Conservation (phyloP, 495 filamentous ascomycete genomes). For the Penicillium silybi region DNA sequence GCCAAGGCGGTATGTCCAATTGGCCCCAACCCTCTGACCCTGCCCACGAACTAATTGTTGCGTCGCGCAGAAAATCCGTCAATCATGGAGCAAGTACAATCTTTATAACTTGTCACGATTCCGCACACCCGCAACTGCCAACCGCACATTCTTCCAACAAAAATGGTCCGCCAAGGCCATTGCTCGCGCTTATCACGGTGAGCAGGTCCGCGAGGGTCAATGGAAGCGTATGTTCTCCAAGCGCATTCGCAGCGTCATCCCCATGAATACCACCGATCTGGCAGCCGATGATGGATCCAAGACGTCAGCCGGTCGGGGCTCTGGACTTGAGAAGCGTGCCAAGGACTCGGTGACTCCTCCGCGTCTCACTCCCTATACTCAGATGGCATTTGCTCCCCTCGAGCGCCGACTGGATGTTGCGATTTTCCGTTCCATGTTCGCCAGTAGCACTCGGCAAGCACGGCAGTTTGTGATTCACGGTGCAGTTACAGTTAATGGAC, state of each 20-base stretch:
- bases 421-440: conserved; percentile 88
- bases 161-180: conserved; percentile 88
- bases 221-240: conserved; percentile 91
- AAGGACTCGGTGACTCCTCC: conserved; percentile 2
- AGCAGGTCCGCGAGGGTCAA: conserved; percentile 82
- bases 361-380: conserved; percentile 73
- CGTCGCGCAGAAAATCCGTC: conserved; percentile 71
- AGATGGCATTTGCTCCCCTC: conserved; percentile 87
- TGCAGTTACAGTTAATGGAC: conserved; percentile 90
- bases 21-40: background rate
- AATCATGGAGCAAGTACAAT: conserved; percentile 98
- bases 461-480: conserved; percentile 93
- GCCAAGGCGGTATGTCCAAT: conserved; percentile 38
- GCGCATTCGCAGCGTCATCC: conserved; percentile 70
- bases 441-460: conserved; percentile 90
- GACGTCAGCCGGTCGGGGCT: conserved; percentile 75
- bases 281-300: conserved; percentile 76
- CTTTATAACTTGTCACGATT: conserved; percentile 76
- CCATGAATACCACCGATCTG: conserved; percentile 75
- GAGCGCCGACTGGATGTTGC: conserved; percentile 89
- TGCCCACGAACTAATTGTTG: conserved; percentile 10
- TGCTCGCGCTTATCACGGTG: conserved; percentile 86
- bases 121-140: conserved; percentile 30
- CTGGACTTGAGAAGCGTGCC: conserved; percentile 49
- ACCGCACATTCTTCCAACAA: conserved; percentile 87